Conservation (phyloP, 1,284 basidiomycete genomes). For the Trametes sp. region DNA sequence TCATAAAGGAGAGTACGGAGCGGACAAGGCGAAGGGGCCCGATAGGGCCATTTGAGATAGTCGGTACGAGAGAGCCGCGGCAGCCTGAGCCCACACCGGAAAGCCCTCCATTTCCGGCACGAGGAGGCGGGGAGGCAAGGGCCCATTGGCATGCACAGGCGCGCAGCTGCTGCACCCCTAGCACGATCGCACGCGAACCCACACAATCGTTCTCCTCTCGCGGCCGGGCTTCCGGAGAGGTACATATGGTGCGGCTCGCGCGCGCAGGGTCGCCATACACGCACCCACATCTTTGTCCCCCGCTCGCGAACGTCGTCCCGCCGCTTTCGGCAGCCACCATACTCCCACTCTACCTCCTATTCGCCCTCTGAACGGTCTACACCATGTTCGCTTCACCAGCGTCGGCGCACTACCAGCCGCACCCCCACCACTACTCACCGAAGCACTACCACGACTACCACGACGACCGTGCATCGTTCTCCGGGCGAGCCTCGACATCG, state of each 20-base stretch:
- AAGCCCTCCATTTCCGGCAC: slow-evolving; percentile 38
- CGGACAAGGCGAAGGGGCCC: slow-evolving; percentile 24
- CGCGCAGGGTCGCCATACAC: slow-evolving; percentile 13
- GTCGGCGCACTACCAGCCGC: slow-evolving; percentile 21
- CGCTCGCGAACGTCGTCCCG: slow-evolving; percentile 10
- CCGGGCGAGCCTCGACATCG: slow-evolving; percentile 17
- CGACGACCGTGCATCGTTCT: slow-evolving; percentile 24
- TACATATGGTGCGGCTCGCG: slow-evolving; percentile 22
- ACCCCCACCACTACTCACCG: slow-evolving; percentile 19
- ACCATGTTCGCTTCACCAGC: slow-evolving; percentile 21
- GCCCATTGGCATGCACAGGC: slow-evolving; percentile 30
- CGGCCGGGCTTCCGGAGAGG: slow-evolving; percentile 26
- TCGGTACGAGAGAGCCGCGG: slow-evolving; percentile 16
- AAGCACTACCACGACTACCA: slow-evolving; percentile 25
- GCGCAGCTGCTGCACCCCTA: slow-evolving; percentile 31
- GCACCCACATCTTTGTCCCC: slow-evolving; percentile 8
- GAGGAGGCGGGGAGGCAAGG: slow-evolving; percentile 40
- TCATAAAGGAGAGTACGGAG: slow-evolving; percentile 32
- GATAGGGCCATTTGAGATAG: slow-evolving; percentile 9
- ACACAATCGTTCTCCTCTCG: slow-evolving; percentile 18
- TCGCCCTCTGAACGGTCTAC: background rate
- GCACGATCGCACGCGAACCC: slow-evolving; percentile 27
- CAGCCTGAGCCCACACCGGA: slow-evolving; percentile 21
- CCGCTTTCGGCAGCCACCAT: background rate
- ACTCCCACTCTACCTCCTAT: background rate